These are phyloP conservation scores for Colletotrichum sidae DNA, from an alignment of 2,329 filamentous ascomycete genomes.

Conservation along the genomic window DNA sequence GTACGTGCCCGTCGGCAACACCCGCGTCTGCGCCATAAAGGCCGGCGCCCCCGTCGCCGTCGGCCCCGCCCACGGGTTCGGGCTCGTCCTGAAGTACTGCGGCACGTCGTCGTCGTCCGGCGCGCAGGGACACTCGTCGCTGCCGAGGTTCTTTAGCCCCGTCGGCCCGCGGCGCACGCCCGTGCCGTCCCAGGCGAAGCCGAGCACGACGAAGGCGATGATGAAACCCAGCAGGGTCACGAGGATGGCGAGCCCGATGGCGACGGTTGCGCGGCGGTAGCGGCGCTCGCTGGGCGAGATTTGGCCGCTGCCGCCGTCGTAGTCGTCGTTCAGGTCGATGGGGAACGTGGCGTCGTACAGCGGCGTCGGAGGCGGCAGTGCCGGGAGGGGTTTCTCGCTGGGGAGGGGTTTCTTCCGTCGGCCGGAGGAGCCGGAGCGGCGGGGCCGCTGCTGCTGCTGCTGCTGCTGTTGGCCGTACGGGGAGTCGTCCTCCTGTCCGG, in stretches of 20 bases:
- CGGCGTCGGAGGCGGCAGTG: constrained; percentile 30
- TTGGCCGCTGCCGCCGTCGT: constrained; percentile 3
- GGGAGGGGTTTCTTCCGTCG: constrained; percentile 37
- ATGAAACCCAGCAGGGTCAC: constrained; percentile 48
- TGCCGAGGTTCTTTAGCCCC: constrained; percentile 37
- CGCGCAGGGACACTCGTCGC: constrained; percentile 44
- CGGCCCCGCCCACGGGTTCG: constrained; percentile 71
- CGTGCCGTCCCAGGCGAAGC: constrained; percentile 42
- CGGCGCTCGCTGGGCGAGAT: constrained; percentile 13
- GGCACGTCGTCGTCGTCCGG: constrained; percentile 57
- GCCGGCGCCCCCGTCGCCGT: constrained; percentile 77
- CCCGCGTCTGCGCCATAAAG: constrained; percentile 78
- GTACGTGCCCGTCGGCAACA: constrained; percentile 73
- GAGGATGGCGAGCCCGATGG: constrained; percentile 40
- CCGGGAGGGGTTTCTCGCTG: constrained; percentile 38
- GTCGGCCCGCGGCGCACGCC: constrained; percentile 36
- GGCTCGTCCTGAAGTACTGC: constrained; percentile 72
- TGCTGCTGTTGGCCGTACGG: constrained; percentile 1
- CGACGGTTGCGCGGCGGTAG: constrained; percentile 22
- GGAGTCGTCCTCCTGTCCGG: constrained; percentile 30
- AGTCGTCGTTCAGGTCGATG: constrained; percentile 18
- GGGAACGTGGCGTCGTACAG: constrained; percentile 17
- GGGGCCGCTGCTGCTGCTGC: constrained; percentile 15
- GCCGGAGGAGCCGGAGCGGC: constrained; percentile 30
- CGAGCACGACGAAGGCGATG: constrained; percentile 51